Conservation (phyloP, 2,329 filamentous ascomycete genomes). For the Cyphellophora attinorum region DNA sequence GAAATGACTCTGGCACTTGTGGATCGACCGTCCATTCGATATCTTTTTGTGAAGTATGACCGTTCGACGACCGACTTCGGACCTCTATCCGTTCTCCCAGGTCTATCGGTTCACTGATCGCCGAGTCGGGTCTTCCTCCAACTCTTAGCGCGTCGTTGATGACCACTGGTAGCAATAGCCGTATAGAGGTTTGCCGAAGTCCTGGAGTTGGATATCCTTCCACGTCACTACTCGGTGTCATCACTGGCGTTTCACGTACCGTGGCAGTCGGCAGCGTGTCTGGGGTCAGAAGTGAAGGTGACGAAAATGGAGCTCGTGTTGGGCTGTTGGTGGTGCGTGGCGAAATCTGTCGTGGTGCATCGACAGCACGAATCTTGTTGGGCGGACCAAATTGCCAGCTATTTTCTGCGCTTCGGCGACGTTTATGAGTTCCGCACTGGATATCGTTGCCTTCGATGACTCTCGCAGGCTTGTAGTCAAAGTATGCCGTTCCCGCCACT, state of each 20-base stretch:
- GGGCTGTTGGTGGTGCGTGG: slow-evolving; percentile 11
- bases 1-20: slow-evolving; percentile 35
- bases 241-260: slow-evolving; percentile 1
- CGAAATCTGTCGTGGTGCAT: slow-evolving; percentile 27
- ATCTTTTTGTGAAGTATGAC: slow-evolving; percentile 31
- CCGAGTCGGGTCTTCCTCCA: slow-evolving; percentile 38
- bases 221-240: slow-evolving; percentile 4
- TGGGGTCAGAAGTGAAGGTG: slow-evolving; percentile 9
- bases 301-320: slow-evolving; percentile 21
- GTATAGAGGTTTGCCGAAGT: slow-evolving; percentile 33
- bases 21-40: slow-evolving; percentile 40
- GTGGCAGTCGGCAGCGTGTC: slow-evolving; percentile 8
- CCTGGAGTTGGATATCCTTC: slow-evolving; percentile 23
- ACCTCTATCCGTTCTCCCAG: slow-evolving; percentile 37
- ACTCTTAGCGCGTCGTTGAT: slow-evolving; percentile 39
- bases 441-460: slow-evolving; percentile 35
- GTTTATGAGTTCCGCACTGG: slow-evolving; percentile 33
- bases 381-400: slow-evolving; percentile 25
- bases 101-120: slow-evolving; percentile 32
- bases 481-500: slow-evolving; percentile 16
- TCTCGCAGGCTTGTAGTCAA: slow-evolving; percentile 29
- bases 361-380: slow-evolving; percentile 27
- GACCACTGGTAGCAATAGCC: slow-evolving; percentile 35
- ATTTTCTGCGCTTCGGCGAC: slow-evolving; percentile 31
- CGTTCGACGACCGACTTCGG: slow-evolving; percentile 33